Base-by-base conservation (phyloP, 805 yeast species). In the Jamesozyma gamospora region DNA sequence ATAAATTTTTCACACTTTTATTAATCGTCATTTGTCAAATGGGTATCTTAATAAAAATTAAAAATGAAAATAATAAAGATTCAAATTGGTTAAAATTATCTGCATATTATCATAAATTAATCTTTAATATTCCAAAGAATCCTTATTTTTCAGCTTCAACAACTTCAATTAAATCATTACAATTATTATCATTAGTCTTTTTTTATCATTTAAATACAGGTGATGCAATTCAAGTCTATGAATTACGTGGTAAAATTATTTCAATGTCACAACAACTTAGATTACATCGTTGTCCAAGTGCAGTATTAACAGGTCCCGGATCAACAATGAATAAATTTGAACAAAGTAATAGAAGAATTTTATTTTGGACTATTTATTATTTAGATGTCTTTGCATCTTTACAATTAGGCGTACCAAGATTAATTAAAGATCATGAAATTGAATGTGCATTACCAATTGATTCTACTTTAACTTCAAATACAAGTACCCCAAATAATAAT, bases 191-290 rank as follows among this genome's bases (percentile, higher is more conserved):
- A 0, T 64, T 87, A 44, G 77, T 88, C 3, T 63, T 82, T 19
- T 74, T 81, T 42, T 83, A 82, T 53, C 79, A 83, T 53, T 62
- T 82, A 28, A 77, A 79, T 29, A 73, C 74, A 5, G 94, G 94
- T 15, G 87, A 82, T 56, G 72, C 78, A 33, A 70, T 77, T 8
- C 77, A 85, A 1, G 70, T 86, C 44, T 86, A 85, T 63, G 81
- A 79, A 39, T 67, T 82, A 32, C 69, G 95, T 43, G 88, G 90
- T 32, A 69, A 77, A 48, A 78, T 81, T 7, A 75, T 81, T 11
- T 78, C 86, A 21, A 82, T 84, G 88, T 79, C 88, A 4, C 94
- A 84, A 51, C 92, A 86, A 50, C 64, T 87, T 39, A 73, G 96
- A 49, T 65, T 87, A 34, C 94, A 86, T 56, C 69, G 94, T 49